Base-by-base conservation (phyloP, 2,329 filamentous ascomycete species). In the Sordariomycetes sp. region DNA sequence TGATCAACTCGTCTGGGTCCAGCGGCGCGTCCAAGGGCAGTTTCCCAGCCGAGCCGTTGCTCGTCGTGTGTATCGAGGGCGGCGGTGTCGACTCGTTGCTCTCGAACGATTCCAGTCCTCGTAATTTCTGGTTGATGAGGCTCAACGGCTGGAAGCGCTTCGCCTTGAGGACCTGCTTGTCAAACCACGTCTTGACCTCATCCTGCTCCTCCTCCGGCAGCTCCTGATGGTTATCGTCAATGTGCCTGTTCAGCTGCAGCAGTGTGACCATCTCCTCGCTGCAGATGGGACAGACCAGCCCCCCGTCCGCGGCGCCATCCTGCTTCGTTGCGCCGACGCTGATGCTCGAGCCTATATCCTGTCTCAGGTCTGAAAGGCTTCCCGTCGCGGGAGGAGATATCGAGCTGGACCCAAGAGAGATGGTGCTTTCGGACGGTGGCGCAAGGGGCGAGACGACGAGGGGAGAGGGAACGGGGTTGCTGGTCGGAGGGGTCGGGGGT, bases 241-340 rank as follows among this genome's bases (percentile, higher is more conserved):
- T 74, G 45, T 78, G 73, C 47, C 68, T 78, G 54, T 98, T 96
- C 26, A 98, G 66, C 62, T 98, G 92, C 25, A 98, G 65, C 32
- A 98, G 64, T 11, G 92, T 96, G 51, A 96, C 87, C 92, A 98
- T 98, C 59, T 95, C 88, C 62, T 96, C 93, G 47, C 80, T 87
- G 60, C 92, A 98, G 53, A 98, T 98, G n/a, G 92, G 92, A 57
- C 92, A 98, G 36, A 90, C 77, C 39, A 98, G 76, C 56, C 74
- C 74, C 34, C 75, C 39, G 39, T 53, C 46, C 8, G 49, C 42
- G 10, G 70, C 32, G 63, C 68, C 42, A 70, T 69, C 40, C 65
- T 70, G 67, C 34, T 70, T 66, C 14, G 69, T 64, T 8, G 61
- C 59, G 16, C 62, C 68, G 15, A 92, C 62, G 35, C 82, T 87